phyloP scores from a whole-genome alignment of 2,329 filamentous ascomycete genomes.

The Phialemonium atrogriseum region DNA sequence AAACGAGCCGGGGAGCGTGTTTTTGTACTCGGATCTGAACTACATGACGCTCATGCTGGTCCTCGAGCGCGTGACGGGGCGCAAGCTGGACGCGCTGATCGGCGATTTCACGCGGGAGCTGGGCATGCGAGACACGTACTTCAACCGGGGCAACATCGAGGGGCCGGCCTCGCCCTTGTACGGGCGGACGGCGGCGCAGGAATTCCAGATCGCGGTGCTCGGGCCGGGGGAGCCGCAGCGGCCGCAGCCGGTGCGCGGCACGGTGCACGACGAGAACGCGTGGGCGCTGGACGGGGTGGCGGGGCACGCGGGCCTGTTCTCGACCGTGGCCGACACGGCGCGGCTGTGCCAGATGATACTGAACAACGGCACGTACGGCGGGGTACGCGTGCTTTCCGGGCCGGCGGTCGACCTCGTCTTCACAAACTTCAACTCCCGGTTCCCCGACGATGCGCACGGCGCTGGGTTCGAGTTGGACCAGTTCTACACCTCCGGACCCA shows the following conservation, averaged over 20 bases:
- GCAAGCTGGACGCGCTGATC: slow-evolving; percentile 17
- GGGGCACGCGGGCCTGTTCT: slow-evolving; percentile 26
- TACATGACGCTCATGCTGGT: slow-evolving; percentile 23
- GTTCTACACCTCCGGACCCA: slow-evolving; percentile 21
- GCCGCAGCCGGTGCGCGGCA: slow-evolving; percentile 27
- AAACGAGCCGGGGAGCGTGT: slow-evolving; percentile 18
- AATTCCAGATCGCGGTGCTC: slow-evolving; percentile 22
- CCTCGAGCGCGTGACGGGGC: slow-evolving; percentile 19
- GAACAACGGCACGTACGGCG: slow-evolving; percentile 26
- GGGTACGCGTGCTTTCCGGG: slow-evolving; percentile 16
- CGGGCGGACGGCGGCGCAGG: slow-evolving; percentile 18
- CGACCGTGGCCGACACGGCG: slow-evolving; percentile 21
- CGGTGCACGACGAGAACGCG: slow-evolving; percentile 27
- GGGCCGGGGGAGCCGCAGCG: slow-evolving; percentile 20
- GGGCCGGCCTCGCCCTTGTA: slow-evolving; percentile 15
- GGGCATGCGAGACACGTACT: slow-evolving; percentile 22
- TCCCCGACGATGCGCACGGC: slow-evolving; percentile 18
- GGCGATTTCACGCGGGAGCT: slow-evolving; percentile 15
- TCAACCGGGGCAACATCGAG: slow-evolving; percentile 23
- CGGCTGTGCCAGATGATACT: slow-evolving; percentile 26
- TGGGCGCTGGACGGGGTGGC: slow-evolving; percentile 24
- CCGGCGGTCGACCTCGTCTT: slow-evolving; percentile 23
- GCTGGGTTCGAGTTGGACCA: slow-evolving; percentile 24
- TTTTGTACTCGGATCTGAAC: slow-evolving; percentile 25
- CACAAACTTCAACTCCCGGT: slow-evolving; percentile 20